A percentile compares a stretch with the other conserved stretches of the same genome.
Conservation (phyloP, 768 basidiomycete species). For the Russula virescens region DNA sequence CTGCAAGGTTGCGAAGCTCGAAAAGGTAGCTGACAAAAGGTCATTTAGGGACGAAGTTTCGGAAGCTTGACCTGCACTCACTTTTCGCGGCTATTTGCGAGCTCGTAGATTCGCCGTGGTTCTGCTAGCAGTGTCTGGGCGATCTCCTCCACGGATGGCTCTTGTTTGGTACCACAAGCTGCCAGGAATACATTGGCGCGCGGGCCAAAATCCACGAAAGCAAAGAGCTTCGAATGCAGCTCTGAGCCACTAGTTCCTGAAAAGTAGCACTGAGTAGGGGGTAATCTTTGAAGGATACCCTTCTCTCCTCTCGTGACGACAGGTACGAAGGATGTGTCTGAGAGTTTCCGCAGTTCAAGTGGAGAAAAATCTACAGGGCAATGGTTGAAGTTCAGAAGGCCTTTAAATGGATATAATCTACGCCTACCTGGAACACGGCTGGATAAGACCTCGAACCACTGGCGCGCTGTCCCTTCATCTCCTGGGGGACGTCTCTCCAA, state of each 20-base stretch:
- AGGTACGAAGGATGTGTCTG: constrained; percentile 63
- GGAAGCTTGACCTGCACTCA: constrained; percentile 33
- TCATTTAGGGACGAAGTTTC: neutral
- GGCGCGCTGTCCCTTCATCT: constrained; percentile 46
- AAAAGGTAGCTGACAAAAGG: constrained; percentile 56
- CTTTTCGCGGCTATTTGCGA: constrained; percentile 66
- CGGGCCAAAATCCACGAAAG: constrained; percentile 83
- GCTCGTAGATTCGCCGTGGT: constrained; percentile 63
- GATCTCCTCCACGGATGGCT: constrained; percentile 82
- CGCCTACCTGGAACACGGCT: constrained; percentile 53
- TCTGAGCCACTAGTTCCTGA: constrained; percentile 45
- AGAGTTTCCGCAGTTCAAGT: constrained; percentile 51
- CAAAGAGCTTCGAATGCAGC: constrained; percentile 77
- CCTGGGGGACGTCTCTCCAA: constrained; percentile 57
- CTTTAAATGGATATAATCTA: neutral
- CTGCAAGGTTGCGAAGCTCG: constrained; percentile 82
- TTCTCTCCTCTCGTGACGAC: constrained; percentile 33
- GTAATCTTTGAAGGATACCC: constrained; percentile 29
- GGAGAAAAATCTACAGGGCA: constrained; percentile 48
- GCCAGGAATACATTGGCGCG: constrained; percentile 78
- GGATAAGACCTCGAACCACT: constrained; percentile 66
- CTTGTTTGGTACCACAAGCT: constrained; percentile 81
- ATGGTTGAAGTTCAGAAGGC: neutral
- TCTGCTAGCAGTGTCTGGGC: constrained; percentile 62
- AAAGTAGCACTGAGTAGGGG: constrained; percentile 68